These are phyloP conservation scores for Suhomyces maxii DNA, from an alignment of 1,139 yeast species.

Conservation along the genomic window DNA sequence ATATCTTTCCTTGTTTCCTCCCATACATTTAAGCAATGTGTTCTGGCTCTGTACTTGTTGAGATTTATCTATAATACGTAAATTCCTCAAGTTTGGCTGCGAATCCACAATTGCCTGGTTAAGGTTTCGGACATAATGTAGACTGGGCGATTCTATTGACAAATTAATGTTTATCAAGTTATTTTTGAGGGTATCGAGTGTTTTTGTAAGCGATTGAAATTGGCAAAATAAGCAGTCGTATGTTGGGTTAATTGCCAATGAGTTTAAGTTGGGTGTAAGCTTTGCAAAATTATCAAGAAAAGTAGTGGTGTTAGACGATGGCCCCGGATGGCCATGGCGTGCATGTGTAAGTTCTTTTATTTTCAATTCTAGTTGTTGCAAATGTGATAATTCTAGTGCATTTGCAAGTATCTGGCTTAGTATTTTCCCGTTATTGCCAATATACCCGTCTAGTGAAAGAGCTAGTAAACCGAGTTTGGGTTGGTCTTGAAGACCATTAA, in stretches of 20 bases:
- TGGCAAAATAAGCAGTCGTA: conserved; percentile 22
- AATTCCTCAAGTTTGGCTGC: conserved; percentile 14
- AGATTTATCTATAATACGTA: conserved; percentile 16
- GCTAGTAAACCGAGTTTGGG: conserved; percentile 9
- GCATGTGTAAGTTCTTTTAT: conserved; percentile 18
- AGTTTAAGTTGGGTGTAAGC: conserved; percentile 14
- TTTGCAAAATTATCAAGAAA: conserved; percentile 15
- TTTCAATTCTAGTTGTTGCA: conserved; percentile 15
- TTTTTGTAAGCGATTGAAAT: conserved; percentile 10
- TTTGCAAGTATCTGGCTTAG: conserved; percentile 9
- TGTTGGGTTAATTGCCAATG: conserved; percentile 18
- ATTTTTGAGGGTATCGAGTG: conserved; percentile 11
- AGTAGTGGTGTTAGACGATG: conserved; percentile 7
- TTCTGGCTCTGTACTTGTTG: conserved; percentile 10
- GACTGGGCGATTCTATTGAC: conserved; percentile 17
- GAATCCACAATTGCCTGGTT: conserved; percentile 8
- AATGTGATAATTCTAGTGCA: conserved; percentile 9
- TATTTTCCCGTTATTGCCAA: conserved; percentile 13
- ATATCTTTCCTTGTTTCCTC: conserved; percentile 10
- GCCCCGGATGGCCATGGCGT: conserved; percentile 12
- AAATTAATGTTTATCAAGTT: conserved; percentile 16
- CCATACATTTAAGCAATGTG: conserved; percentile 16
- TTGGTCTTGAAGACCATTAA: conserved; percentile 1
- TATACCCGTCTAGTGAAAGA: conserved; percentile 20
- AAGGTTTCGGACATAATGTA: conserved; percentile 11